Evolutionary conservation across 768 basidiomycete genomes (phyloP).

Genomic region (Mycena latifolia): DNA sequence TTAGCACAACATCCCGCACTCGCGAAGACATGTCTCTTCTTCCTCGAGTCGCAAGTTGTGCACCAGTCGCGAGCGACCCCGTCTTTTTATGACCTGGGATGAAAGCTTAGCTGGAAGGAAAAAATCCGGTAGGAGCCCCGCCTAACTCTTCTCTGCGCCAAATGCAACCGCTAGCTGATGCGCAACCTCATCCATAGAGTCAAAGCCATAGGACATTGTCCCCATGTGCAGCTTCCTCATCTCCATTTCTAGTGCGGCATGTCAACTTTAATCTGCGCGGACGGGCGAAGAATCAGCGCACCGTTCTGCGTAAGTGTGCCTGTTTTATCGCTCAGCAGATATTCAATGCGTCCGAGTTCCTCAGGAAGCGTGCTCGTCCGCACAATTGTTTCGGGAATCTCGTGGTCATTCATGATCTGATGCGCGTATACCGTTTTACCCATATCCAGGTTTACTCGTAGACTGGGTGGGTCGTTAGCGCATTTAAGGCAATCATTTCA

Average conservation of each 20-base stretch:
- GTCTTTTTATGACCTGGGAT: conserved; percentile 57
- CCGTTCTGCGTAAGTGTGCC: conserved; percentile 98
- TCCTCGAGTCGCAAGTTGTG: conserved; percentile 87
- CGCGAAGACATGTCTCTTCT: conserved; percentile 95
- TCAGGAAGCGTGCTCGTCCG: conserved; percentile 98
- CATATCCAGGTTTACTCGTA: conserved; percentile 99
- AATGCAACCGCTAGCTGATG: conserved; percentile 93
- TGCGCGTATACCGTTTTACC: conserved; percentile 98
- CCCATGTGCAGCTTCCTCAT: conserved; percentile 99
- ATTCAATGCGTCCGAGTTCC: conserved; percentile 95
- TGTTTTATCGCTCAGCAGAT: conserved; percentile 97
- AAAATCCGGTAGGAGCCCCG: not conserved
- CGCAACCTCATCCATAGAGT: conserved; percentile 99
- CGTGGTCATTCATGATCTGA: conserved; percentile 92
- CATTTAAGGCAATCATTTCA: not conserved
- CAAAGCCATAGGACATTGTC: conserved; percentile 95
- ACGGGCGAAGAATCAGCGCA: conserved; percentile 46
- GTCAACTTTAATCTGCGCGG: conserved; percentile 7
- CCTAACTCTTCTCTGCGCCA: conserved; percentile 72
- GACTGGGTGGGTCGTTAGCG: conserved; percentile 56
- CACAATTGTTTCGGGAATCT: conserved; percentile 96
- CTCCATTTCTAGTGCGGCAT: conserved; percentile 85
- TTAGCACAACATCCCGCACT: conserved; percentile 92
- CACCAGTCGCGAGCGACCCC: conserved; percentile 78
- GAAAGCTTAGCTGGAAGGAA: not conserved